Evolutionary conservation across 1,284 basidiomycete genomes (phyloP).

Genomic region (Moesziomyces sp.): DNA sequence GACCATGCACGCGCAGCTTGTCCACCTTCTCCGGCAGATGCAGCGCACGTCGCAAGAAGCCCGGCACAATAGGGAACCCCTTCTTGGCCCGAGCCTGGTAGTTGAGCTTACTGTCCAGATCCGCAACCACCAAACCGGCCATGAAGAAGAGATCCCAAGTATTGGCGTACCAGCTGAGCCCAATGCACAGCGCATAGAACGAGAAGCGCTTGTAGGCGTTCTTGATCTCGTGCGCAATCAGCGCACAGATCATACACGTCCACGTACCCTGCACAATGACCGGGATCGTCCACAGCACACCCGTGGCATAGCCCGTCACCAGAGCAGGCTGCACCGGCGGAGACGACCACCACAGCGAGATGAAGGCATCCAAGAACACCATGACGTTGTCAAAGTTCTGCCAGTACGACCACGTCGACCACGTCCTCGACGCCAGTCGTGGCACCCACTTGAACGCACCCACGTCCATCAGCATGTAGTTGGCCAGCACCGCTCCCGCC

Average conservation of each 20-base stretch:
- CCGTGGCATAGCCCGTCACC: conserved; percentile 58
- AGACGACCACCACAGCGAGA: conserved; percentile 59
- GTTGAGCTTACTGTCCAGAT: conserved; percentile 59
- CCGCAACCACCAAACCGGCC: conserved; percentile 58
- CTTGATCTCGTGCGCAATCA: conserved; percentile 59
- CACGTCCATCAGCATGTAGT: conserved; percentile 61
- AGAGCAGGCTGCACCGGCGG: conserved; percentile 52
- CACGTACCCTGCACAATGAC: conserved; percentile 60
- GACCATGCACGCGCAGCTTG: conserved; percentile 48
- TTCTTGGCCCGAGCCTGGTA: conserved; percentile 51
- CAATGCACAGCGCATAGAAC: conserved; percentile 56
- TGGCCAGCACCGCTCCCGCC: conserved; percentile 52
- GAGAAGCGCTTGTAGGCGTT: conserved; percentile 57
- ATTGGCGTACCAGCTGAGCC: conserved; percentile 59
- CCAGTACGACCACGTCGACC: conserved; percentile 63
- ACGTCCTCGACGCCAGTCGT: conserved; percentile 55
- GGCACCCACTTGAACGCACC: conserved; percentile 60
- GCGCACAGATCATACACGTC: conserved; percentile 54
- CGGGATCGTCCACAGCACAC: conserved; percentile 64
- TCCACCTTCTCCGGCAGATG: conserved; percentile 27
- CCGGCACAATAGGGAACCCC: conserved; percentile 49
- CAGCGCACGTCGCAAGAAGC: conserved; percentile 14
- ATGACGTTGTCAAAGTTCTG: conserved; percentile 58
- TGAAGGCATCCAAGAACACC: conserved; percentile 53
- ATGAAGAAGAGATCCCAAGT: conserved; percentile 63